Evolutionary conservation across 805 yeast species (phyloP), one percentile per base, ranked within the genome.

Genomic region (Metschnikowia aberdeeniae): DNA sequence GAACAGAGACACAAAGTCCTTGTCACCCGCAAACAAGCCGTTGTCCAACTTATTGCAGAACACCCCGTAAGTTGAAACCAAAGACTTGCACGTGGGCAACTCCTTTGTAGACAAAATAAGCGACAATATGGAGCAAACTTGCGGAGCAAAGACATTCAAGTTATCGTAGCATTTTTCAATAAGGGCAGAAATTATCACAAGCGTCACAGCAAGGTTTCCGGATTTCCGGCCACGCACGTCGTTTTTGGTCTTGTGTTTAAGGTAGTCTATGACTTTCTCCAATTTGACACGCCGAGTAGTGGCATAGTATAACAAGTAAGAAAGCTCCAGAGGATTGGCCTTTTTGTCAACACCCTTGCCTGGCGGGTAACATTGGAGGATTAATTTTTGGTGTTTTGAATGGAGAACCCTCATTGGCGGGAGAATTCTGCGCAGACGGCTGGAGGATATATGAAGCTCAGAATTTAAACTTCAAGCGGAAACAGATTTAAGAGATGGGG

Each of bases 291-390:
- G 75, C 56, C 97, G 75, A 4, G 97, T 84, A 34, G 95, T 82
- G 17, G 96, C 96, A 63, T 92, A 92, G 70, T 86, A 92, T 28
- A 92, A 68, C 54, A 92, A 73, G 60, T 89, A 89, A 47, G 95
- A 84, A 38, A 95, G 75, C 62, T 93, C 98, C 17, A 95, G 88
- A 2, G 95, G 81, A 62, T 92, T 90, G 12, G 99, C 96, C 57
- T 85, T 84, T 68, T 90, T 90, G 59, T 90, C 98, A 5, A 77
- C 76, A 6, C 82, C 84, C 49, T 89, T 76, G 1, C 97, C 97
- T 1, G 93, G 78, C 5, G 96, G 98, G 63, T 92, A 92, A 70
- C 98, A 93, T 63, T 88, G 96, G 42, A 85, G 77, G 32, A 93
- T 86, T 58, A 90, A 74, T 59, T 87, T 82, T 65, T 90, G 97